Conservation (phyloP, 1,284 basidiomycete genomes). For the Erythrobasidium hasegawianum region DNA sequence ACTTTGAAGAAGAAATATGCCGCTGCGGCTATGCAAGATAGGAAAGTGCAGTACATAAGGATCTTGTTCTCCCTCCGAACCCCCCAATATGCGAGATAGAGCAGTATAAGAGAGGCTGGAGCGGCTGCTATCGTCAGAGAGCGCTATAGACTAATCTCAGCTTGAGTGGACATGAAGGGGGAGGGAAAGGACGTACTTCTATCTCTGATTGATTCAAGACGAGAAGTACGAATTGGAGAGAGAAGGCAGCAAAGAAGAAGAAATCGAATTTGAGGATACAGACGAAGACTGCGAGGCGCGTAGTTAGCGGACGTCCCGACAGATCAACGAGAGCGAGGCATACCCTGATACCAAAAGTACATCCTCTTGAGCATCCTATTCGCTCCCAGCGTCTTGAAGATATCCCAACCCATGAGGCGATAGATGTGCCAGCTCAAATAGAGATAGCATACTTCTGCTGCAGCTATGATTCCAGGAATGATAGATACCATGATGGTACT, state of each 20-base stretch:
- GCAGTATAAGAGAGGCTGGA: slow-evolving; percentile 72
- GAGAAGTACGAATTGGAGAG: slow-evolving; percentile 60
- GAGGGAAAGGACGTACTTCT: slow-evolving; percentile 64
- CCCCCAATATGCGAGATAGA: slow-evolving; percentile 78
- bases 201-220: slow-evolving; percentile 67
- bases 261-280: slow-evolving; percentile 44
- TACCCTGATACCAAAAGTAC: slow-evolving; percentile 34
- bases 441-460: slow-evolving; percentile 38
- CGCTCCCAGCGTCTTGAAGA: slow-evolving; percentile 44
- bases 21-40: slow-evolving; percentile 71
- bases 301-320: no score
- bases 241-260: slow-evolving; percentile 44
- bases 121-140: slow-evolving; percentile 69
- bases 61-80: slow-evolving; percentile 77
- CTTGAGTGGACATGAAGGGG: neutral
- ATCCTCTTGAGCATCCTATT: slow-evolving; percentile 41
- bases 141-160: slow-evolving; percentile 20
- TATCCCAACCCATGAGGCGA: slow-evolving; percentile 42
- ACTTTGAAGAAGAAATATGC: slow-evolving; percentile 91
- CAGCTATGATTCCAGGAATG: slow-evolving; percentile 39
- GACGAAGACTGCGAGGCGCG: slow-evolving; percentile 39
- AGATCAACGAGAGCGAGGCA: no score
- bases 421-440: slow-evolving; percentile 38
- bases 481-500: slow-evolving; percentile 35
- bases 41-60: slow-evolving; percentile 83